These are phyloP conservation scores for Verticillium albo-atrum DNA, from an alignment of 2,329 filamentous ascomycete genomes.

Conservation along the genomic window DNA sequence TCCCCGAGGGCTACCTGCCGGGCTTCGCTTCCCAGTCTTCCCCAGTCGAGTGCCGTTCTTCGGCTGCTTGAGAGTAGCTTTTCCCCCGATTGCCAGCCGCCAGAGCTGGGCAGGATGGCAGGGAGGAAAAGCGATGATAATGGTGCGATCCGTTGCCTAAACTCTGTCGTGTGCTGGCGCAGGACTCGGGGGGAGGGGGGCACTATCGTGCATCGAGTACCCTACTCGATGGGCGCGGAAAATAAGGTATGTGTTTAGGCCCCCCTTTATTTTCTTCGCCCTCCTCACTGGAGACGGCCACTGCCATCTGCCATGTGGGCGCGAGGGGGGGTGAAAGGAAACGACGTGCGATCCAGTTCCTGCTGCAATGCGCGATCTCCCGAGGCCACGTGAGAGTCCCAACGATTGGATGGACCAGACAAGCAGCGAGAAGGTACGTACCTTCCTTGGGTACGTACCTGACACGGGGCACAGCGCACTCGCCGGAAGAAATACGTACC, in stretches of 20 bases:
- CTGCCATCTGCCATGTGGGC: neutral
- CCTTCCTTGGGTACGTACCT: neutral
- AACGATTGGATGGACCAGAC: neutral
- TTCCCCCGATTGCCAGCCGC: neutral
- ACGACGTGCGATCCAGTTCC: constrained; percentile 3
- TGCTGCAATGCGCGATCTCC: constrained; percentile 13
- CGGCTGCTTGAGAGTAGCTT: neutral
- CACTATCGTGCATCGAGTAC: neutral
- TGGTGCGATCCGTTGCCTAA: neutral
- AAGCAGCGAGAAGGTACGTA: neutral
- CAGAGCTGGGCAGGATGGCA: neutral
- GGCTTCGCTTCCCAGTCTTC: too few relatives aligned
- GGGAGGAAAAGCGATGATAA: neutral
- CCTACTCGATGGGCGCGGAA: neutral
- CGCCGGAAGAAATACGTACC: neutral
- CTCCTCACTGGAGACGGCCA: neutral
- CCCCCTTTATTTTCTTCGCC: neutral
- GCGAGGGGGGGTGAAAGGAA: neutral
- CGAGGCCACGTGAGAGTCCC: constrained; percentile 9
- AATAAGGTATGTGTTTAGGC: neutral
- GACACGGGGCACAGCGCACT: too few relatives aligned
- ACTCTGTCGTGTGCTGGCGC: neutral
- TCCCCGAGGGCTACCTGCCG: too few relatives aligned
- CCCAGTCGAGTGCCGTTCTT: too few relatives aligned
- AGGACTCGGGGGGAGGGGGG: neutral